Evolutionary conservation across 2,329 filamentous ascomycete genomes (phyloP), one percentile per base, ranked within the genome.

Genomic region (Botrytis deweyae): DNA sequence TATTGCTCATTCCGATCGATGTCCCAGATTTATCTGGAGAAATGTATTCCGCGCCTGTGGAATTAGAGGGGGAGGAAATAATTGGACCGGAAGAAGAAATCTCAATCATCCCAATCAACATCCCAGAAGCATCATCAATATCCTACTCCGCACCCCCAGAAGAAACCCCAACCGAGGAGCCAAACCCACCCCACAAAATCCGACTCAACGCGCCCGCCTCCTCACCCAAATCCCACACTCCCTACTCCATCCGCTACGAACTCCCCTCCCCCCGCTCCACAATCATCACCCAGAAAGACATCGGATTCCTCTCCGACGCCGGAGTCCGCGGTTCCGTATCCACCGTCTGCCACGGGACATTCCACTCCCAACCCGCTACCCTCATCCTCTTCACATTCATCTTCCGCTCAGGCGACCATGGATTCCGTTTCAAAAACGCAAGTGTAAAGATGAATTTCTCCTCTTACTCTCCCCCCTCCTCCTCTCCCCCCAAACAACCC

Each of bases 281-380:
- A 33, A 65, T 40, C 38, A 62, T 72, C 38, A 6, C 88, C 87
- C 49, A 91, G 84, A 72, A 85, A 82, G 44, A 90, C 84, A 74
- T 85, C 85, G 63, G 87, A 87, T 73, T 81, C 88, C 73, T 77
- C 9, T 73, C 75, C 22, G 62, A 72, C 36, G 75, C 76, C 3
- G 76, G 76, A 9, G 69, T 76, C 0, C 73, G 74, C 6, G 76
- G 76, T 2, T 72, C 74, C 65, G 75, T 77, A 20, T 73, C 72
- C 9, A 76, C 72, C 12, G 74, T 76, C 14, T 72, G 72, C 20
- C 73, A 77, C 36, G 76, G 75, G 3, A 76, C 75, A 20, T 76
- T 73, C 42, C 44, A 75, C 20, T 72, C 65, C 7, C 72, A 61
- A 2, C 74, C 72, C 18, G 73, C 76, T 1, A 73, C 74, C 0